Conservation (phyloP, 2,329 filamentous ascomycete genomes). For the Clarireedia monteithiana region DNA sequence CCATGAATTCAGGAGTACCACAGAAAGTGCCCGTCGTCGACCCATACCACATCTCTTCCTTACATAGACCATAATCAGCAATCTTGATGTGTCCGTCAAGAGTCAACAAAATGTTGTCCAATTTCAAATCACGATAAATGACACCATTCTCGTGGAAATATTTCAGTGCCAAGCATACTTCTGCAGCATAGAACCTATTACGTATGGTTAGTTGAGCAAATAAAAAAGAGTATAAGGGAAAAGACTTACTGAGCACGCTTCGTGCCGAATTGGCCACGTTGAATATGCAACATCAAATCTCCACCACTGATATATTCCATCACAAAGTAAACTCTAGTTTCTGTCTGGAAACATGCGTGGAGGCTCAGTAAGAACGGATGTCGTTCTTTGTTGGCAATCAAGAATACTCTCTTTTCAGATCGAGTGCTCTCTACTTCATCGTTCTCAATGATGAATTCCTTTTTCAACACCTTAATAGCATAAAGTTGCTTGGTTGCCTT, state of each 20-base stretch:
- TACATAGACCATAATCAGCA: slow-evolving; percentile 96
- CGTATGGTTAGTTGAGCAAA: slow-evolving; percentile 16
- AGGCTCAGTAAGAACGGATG: slow-evolving; percentile 94
- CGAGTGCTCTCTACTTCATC: slow-evolving; percentile 97
- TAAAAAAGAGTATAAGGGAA: background rate
- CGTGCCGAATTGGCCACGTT: slow-evolving; percentile 89
- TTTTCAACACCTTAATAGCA: slow-evolving; percentile 98
- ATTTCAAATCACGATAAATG: slow-evolving; percentile 80
- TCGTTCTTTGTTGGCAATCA: slow-evolving; percentile 93
- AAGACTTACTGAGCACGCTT: slow-evolving; percentile 83
- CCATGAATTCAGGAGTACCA: slow-evolving; percentile 99
- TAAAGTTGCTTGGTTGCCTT: slow-evolving; percentile 89
- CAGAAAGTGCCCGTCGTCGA: slow-evolving; percentile 97
- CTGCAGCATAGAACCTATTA: slow-evolving; percentile 83
- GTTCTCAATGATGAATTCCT: slow-evolving; percentile 99
- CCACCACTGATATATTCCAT: slow-evolving; percentile 99
- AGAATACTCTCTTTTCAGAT: slow-evolving; percentile 94
- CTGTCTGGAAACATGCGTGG: slow-evolving; percentile 97
- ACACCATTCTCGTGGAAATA: slow-evolving; percentile 99
- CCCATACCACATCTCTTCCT: slow-evolving; percentile 99
- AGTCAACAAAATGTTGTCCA: slow-evolving; percentile 86
- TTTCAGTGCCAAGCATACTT: slow-evolving; percentile 93
- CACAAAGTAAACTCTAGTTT: slow-evolving; percentile 97
- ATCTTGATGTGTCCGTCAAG: slow-evolving; percentile 98
- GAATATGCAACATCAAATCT: slow-evolving; percentile 98